Conservation (phyloP, 176 grass and related monocot species). For the Typha latifolia region DNA sequence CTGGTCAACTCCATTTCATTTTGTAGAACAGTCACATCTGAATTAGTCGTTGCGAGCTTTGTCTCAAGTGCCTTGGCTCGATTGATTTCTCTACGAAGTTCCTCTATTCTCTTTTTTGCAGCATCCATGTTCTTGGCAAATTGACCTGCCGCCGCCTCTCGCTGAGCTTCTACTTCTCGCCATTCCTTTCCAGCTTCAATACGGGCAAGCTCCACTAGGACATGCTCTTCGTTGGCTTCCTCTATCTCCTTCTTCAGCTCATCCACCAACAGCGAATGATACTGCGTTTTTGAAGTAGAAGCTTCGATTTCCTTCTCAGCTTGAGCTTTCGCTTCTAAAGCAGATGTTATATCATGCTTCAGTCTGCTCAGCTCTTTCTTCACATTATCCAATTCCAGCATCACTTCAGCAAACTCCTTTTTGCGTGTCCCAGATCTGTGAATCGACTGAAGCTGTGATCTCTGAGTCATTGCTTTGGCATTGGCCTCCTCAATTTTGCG, state of each 20-base stretch:
- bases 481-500: conserved; percentile 48
- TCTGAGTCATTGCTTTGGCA: conserved; percentile 26
- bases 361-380: conserved; percentile 56
- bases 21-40: conserved; percentile 59
- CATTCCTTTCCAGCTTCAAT: conserved; percentile 85
- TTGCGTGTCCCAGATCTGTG: not conserved
- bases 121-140: conserved; percentile 43
- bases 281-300: conserved; percentile 38
- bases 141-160: conserved; percentile 28
- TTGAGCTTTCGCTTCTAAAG: conserved; percentile 48
- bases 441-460: conserved; percentile 15
- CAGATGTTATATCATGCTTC: conserved; percentile 40
- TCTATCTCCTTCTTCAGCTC: conserved; percentile 59
- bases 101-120: conserved; percentile 34
- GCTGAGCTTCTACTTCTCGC: conserved; percentile 51
- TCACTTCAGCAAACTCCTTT: conserved; percentile 26
- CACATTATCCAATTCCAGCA: conserved; percentile 40
- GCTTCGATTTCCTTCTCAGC: conserved; percentile 66
- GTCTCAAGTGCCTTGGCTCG: conserved; percentile 44
- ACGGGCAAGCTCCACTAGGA: conserved; percentile 85
- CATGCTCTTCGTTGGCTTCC: conserved; percentile 84
- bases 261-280: conserved; percentile 30
- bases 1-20: conserved; percentile 77
- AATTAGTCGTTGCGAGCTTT: conserved; percentile 45
- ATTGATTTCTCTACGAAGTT: conserved; percentile 26